Evolutionary conservation across 108 stramenopile genomes (phyloP).

Genomic region (Craspedostauros australis): DNA sequence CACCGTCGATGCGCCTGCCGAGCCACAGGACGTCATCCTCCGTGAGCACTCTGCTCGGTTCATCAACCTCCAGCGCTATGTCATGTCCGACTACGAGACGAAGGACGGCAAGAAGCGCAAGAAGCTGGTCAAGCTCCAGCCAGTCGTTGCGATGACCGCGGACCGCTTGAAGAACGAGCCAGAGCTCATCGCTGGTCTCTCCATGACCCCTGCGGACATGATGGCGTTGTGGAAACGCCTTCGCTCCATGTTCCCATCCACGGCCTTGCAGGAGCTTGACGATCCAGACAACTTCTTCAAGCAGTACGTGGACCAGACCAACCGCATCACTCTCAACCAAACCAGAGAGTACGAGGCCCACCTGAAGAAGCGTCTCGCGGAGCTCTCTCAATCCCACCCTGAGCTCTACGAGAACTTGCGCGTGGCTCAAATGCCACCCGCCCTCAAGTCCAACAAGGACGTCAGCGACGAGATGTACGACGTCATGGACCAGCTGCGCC

Average conservation of each 20-base stretch:
- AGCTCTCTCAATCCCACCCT: constrained; percentile 72
- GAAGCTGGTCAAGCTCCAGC: constrained; percentile 90
- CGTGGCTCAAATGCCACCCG: constrained; percentile 70
- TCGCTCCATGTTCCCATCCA: constrained; percentile 73
- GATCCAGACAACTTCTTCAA: constrained; percentile 94
- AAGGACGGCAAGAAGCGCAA: constrained; percentile 73
- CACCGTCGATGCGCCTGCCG: constrained; percentile 54
- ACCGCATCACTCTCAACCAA: constrained; percentile 92
- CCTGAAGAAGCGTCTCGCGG: constrained; percentile 80
- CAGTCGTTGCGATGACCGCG: constrained; percentile 92
- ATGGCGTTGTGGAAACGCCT: constrained; percentile 90
- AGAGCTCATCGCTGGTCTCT: constrained; percentile 72
- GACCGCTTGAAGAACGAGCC: constrained; percentile 71
- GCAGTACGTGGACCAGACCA: constrained; percentile 59
- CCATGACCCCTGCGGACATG: constrained; percentile 96
- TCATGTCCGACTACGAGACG: constrained; percentile 75
- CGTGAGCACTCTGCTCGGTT: constrained; percentile 91
- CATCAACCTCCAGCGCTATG: constrained; percentile 97
- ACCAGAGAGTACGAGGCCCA: constrained; percentile 95
- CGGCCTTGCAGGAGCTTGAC: constrained; percentile 78
- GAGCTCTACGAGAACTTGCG: constrained; percentile 80
- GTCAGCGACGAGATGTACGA: constrained; percentile 79
- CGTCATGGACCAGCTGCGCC: constrained; percentile 81
- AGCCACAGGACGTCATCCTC: constrained; percentile 69
- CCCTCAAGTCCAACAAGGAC: constrained; percentile 70